Percentiles rank a stretch among this genome's conserved stretches.
Evolutionary conservation across 257 asterid genomes (phyloP).

Genomic region (Solanum arcanum): DNA sequence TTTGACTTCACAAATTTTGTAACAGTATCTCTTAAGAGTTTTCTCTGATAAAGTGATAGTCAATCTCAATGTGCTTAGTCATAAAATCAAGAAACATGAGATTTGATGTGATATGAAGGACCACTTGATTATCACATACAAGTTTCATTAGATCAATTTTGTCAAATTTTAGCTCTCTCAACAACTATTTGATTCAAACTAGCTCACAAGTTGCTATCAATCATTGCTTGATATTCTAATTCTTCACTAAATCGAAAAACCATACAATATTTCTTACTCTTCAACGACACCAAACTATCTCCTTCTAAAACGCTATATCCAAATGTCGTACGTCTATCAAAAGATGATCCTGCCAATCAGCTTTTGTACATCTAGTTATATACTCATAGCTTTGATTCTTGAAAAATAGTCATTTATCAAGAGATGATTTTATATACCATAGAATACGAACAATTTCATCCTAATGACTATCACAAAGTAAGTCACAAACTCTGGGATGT

Average conservation of each 20-base stretch:
- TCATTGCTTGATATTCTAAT: neutral
- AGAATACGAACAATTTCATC: too few relatives aligned
- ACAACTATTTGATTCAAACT: neutral
- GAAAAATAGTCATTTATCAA: too few relatives aligned
- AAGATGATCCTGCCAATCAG: too few relatives aligned
- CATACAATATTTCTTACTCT: neutral
- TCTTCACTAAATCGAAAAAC: neutral
- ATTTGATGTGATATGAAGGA: neutral
- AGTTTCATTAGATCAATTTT: too few relatives aligned
- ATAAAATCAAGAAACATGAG: neutral
- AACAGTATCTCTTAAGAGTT: neutral
- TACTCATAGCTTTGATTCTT: neutral
- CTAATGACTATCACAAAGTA: too few relatives aligned
- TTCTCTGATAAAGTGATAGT: neutral
- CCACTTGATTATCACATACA: neutral
- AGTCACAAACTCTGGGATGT: too few relatives aligned
- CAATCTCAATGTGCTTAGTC: neutral
- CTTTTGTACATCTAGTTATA: neutral
- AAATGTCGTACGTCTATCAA: accelerated
- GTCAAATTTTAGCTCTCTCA: neutral
- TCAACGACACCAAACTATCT: neutral
- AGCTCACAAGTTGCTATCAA: neutral
- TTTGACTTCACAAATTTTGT: neutral
- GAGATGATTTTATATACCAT: too few relatives aligned
- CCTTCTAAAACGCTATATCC: neutral